phyloP scores from a whole-genome alignment of 352 stramenopile genomes.

The Phytopythium mirpurense region DNA sequence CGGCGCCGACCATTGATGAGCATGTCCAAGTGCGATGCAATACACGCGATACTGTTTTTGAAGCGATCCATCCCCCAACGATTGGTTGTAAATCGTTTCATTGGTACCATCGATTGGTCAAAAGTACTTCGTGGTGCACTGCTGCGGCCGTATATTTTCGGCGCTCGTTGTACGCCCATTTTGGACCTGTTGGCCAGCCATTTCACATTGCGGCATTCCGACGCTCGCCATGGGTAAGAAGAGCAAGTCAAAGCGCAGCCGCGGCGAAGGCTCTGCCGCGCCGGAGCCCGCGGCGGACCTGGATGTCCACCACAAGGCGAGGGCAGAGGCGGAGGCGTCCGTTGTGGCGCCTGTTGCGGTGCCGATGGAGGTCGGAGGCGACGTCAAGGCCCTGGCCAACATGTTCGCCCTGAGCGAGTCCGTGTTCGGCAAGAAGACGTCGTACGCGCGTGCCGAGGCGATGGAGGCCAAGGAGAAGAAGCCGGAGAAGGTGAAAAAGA shows the following conservation, averaged over 20 bases:
- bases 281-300: not conserved
- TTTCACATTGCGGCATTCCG: slow-evolving; percentile 16
- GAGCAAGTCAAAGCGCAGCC: slow-evolving; percentile 25
- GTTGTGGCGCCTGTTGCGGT: slow-evolving; percentile 15
- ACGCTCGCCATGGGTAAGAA: slow-evolving; percentile 22
- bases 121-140: slow-evolving; percentile 5
- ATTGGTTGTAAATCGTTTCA: not conserved
- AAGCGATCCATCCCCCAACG: not conserved
- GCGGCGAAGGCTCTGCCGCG: slow-evolving; percentile 2
- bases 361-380: slow-evolving; percentile 18
- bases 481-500: slow-evolving; percentile 9
- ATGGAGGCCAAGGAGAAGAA: slow-evolving; percentile 3
- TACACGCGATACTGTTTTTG: too few relatives aligned
- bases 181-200: slow-evolving; percentile 25
- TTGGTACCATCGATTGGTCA: slow-evolving; percentile 6
- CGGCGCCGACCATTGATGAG: too few relatives aligned
- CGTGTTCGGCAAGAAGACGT: slow-evolving; percentile 61
- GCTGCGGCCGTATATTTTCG: slow-evolving; percentile 11
- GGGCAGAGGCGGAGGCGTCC: slow-evolving; percentile 9
- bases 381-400: slow-evolving; percentile 25
- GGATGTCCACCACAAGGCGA: slow-evolving; percentile 4
- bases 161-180: slow-evolving; percentile 4
- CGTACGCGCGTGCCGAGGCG: slow-evolving; percentile 21
- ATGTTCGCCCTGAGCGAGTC: slow-evolving; percentile 57
- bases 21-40: too few relatives aligned